Evolutionary conservation across 805 yeast genomes (phyloP), one percentile per base, ranked within the genome.

Genomic region (Hanseniaspora nectarophila): DNA sequence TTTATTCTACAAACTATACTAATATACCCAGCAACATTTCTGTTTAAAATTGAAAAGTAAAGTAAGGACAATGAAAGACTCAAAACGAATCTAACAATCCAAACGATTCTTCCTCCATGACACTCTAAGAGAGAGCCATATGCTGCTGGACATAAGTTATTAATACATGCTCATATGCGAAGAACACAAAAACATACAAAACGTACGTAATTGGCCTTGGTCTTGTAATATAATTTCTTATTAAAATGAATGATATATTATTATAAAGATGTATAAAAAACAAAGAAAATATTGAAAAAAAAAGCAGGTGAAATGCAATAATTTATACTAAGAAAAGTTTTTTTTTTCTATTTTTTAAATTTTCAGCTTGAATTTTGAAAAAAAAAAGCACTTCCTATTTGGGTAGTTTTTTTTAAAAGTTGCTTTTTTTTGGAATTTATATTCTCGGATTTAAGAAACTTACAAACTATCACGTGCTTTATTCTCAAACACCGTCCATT

Each of bases 1-100:
- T 56, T 59, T 67, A 61, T 55, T 58, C 55, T 57, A 48, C 56
- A 56, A 42, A 53, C 53, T 33, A 23, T 31, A 32, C 20, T 29
- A 43, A 46, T 43, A 31, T 24, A 37, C 13, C 35, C 31, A 42
- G 26, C 9, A 29, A 33, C 50, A 45, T 39, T 28, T 24, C 45
- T 40, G 43, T 40, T 45, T 42, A 37, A 38, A 38, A 37, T 50
- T 40, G 33, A 33, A 28, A 37, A 18, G 24, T 40, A 32, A 35
- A 29, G 20, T 43, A 31, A 42, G 37, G 21, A 32, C 12, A 18
- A 32, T 18, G 26, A 31, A 39, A 34, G 28, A 16, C 26, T 38
- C 43, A 34, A 24, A 21, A 40, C 50, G 23, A 35, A 42, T 18
- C 35, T 26, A n/a, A 24, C 20, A 40, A 16, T 40, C 32, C 32